These are phyloP conservation scores for Microdochium nivale DNA, from an alignment of 2,329 filamentous ascomycete genomes.

Conservation along the genomic window DNA sequence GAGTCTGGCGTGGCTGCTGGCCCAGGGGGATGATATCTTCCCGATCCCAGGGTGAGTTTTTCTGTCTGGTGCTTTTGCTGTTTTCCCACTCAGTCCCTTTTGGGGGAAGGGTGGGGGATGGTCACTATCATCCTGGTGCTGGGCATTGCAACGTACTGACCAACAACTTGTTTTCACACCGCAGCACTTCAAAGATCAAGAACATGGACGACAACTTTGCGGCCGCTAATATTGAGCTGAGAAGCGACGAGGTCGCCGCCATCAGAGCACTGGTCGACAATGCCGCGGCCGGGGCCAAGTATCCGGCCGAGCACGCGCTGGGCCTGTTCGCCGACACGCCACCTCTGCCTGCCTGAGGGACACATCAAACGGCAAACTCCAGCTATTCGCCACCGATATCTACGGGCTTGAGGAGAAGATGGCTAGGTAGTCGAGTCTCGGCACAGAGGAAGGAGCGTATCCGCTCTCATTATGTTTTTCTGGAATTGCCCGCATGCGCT, in stretches of 20 bases:
- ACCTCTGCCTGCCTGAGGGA: conserved; percentile 2
- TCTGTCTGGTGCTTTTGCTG: background rate
- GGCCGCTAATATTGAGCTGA: conserved; percentile 16
- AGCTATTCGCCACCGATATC: no score
- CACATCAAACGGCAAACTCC: no score
- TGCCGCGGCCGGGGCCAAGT: conserved; percentile 6
- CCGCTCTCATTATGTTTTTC: no score
- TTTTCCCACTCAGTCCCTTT: background rate
- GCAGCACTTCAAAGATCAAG: conserved; percentile 7
- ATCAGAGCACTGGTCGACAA: conserved; percentile 18
- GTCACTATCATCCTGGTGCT: background rate
- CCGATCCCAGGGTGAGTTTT: conserved; percentile 18
- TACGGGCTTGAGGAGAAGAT: no score
- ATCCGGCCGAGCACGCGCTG: conserved; percentile 3
- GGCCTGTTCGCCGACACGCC: conserved; percentile 9
- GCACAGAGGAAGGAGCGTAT: no score
- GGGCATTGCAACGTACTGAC: background rate
- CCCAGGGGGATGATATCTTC: conserved; percentile 33
- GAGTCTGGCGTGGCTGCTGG: conserved; percentile 46
- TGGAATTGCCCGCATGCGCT: no score
- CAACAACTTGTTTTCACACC: background rate
- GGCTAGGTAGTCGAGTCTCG: no score
- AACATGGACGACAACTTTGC: conserved; percentile 14
- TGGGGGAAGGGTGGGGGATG: background rate
- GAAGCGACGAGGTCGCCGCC: conserved; percentile 15